phyloP scores from a whole-genome alignment of 176 grass and related monocot species.

The Zoysia japonica region DNA sequence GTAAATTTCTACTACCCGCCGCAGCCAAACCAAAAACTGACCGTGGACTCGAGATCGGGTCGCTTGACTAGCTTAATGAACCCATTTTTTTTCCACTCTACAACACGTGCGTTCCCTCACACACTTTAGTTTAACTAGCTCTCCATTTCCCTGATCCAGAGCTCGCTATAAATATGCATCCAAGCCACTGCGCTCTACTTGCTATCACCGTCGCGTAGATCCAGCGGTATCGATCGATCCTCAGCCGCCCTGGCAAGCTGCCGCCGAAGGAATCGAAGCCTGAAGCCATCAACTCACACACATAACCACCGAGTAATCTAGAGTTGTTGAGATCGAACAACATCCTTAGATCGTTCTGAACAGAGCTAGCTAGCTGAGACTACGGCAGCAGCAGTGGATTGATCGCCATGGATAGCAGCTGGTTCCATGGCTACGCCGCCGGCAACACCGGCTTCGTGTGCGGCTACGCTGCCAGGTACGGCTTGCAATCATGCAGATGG shows the following conservation, averaged over 20 bases:
- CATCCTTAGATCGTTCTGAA: neutral
- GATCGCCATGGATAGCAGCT: constrained; percentile 43
- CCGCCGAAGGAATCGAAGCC: too few species aligned
- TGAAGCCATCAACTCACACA: too few species aligned
- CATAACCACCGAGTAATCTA: neutral
- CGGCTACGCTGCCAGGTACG: constrained; percentile 45
- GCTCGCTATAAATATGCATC: neutral
- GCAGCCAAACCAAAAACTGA: too few species aligned
- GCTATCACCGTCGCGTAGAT: neutral
- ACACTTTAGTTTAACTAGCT: too few species aligned
- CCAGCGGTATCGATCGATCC: neutral
- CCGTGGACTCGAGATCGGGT: too few species aligned
- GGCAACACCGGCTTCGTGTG: constrained; percentile 45
- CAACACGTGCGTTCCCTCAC: too few species aligned
- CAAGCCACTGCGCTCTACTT: neutral
- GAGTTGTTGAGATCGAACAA: neutral
- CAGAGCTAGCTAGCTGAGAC: too few species aligned
- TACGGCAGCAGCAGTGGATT: neutral
- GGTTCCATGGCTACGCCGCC: constrained; percentile 24
- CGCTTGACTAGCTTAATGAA: too few species aligned
- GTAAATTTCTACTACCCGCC: too few species aligned
- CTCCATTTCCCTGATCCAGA: too few species aligned
- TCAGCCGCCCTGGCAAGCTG: neutral
- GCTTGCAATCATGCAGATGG: neutral
- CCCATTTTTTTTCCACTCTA: neutral